Percentiles rank a stretch among this genome's conserved stretches.
These are phyloP conservation scores for Alternaria rosae DNA, from an alignment of 2,329 filamentous ascomycete species.

Conservation along the genomic window DNA sequence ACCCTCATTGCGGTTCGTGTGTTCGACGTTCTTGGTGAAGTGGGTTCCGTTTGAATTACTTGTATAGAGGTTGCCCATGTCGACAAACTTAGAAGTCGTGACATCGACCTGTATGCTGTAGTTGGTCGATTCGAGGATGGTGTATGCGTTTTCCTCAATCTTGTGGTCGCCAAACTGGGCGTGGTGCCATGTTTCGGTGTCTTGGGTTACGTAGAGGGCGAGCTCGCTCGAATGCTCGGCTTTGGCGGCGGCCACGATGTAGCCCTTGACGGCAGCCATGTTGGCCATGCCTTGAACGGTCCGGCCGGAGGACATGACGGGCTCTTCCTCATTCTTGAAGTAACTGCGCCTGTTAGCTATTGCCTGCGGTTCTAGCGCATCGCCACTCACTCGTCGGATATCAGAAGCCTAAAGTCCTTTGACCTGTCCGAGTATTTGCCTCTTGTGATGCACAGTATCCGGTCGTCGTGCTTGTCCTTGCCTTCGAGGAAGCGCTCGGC, in stretches of 20 bases:
- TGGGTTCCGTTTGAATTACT: slow-evolving; percentile 98
- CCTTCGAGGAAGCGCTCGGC: slow-evolving; percentile 76
- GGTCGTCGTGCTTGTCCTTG: slow-evolving; percentile 67
- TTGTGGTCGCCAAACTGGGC: slow-evolving; percentile 89
- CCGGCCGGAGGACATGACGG: slow-evolving; percentile 75
- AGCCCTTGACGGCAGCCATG: slow-evolving; percentile 84
- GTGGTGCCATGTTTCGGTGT: slow-evolving; percentile 86
- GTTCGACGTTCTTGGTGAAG: slow-evolving; percentile 88
- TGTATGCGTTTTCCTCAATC: slow-evolving; percentile 85
- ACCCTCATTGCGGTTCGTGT: slow-evolving; percentile 81
- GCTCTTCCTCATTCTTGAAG: slow-evolving; percentile 75
- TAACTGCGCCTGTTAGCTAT: slow-evolving; percentile 56
- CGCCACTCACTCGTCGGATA: slow-evolving; percentile 70
- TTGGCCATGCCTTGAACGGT: slow-evolving; percentile 82
- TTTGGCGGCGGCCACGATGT: slow-evolving; percentile 81
- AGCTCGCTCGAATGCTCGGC: slow-evolving; percentile 85
- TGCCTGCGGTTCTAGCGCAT: not conserved
- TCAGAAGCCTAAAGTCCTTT: slow-evolving; percentile 77
- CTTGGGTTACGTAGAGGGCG: slow-evolving; percentile 86
- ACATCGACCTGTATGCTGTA: slow-evolving; percentile 98
- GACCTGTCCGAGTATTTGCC: slow-evolving; percentile 74
- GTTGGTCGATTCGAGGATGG: slow-evolving; percentile 92
- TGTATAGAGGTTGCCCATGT: slow-evolving; percentile 89
- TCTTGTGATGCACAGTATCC: slow-evolving; percentile 80
- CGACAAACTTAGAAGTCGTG: slow-evolving; percentile 70